Evolutionary conservation across 805 yeast genomes (phyloP), one percentile per base, ranked within the genome.

Genomic region (Metschnikowia gelsemii): DNA sequence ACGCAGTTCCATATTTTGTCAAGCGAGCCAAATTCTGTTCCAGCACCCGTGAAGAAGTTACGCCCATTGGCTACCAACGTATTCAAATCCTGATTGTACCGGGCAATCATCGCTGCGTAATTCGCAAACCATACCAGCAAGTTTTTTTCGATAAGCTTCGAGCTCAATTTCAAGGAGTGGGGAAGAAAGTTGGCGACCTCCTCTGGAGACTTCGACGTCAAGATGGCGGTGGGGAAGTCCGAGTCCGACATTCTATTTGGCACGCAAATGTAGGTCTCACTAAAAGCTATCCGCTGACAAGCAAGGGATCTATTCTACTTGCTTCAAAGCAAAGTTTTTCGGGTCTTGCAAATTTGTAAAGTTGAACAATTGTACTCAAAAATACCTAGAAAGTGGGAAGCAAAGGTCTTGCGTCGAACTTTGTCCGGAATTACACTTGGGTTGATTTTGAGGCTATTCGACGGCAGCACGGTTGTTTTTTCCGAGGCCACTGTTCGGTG

Each of bases 1-100:
- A 75, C 50, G 61, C 75, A 59, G 70, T 71, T 57, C 76, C 75
- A 59, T 69, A 64, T 50, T 67, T 72, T 49, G 47, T 62, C 53
- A 59, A 72, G 48, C 60, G 64, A 41, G 56, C 79, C 59, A 59
- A 66, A 58, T 58, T 72, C 59, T 12, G 51, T 58, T 6, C 50
- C 47, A 12, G 50, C 14, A 3, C 34, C 39, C 11, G 51, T 20
- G 43, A 58, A 58, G 43, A 56, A 52, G 20, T 35, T 42, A 39
- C 54, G 46, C 13, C 63, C 63, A 20, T 51, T 49, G 30, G 52
- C 54, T 22, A 52, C 46, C 32, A 58, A 46, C 26, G 44, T 40
- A 36, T 53, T 51, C 35, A 58, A 40, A 38, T 50, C 54, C 38
- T 47, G 57, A 40, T 51, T 55, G 52, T 57, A 52, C 38, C 45